These are phyloP conservation scores for Lablab purpureus DNA, from an alignment of 306 rosid species.

Conservation along the genomic window DNA sequence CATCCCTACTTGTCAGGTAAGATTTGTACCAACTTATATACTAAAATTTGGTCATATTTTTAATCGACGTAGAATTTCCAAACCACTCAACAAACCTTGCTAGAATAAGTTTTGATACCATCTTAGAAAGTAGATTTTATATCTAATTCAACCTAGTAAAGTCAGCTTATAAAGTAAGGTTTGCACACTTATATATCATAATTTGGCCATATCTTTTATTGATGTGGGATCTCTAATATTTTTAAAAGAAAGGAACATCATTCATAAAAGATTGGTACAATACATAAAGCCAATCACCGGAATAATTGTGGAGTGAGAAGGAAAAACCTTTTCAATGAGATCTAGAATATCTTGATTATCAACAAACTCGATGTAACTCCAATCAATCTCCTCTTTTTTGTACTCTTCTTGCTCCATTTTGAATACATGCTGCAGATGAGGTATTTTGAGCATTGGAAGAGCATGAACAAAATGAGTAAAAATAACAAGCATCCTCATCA, in stretches of 20 bases:
- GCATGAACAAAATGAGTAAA: neutral
- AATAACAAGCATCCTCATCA: neutral
- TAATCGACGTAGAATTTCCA: too few relatives aligned
- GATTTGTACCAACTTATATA: too few relatives aligned
- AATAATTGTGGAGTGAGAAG: constrained; percentile 40
- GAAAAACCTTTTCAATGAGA: constrained; percentile 94
- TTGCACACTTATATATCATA: too few relatives aligned
- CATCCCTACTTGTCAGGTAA: too few relatives aligned
- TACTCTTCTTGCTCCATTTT: constrained; percentile 99
- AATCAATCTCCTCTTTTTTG: constrained; percentile 96
- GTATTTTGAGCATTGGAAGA: constrained; percentile 47
- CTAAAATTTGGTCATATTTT: too few relatives aligned
- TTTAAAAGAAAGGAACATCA: constrained; percentile 23
- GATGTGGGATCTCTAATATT: too few relatives aligned
- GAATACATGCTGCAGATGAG: constrained; percentile 88
- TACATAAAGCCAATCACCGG: constrained; percentile 37
- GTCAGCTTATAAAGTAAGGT: too few relatives aligned
- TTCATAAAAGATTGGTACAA: constrained; percentile 27
- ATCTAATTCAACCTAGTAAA: too few relatives aligned
- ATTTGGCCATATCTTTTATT: too few relatives aligned
- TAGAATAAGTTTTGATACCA: too few relatives aligned
- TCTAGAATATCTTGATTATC: constrained; percentile 96
- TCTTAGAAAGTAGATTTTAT: too few relatives aligned
- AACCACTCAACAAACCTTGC: too few relatives aligned
- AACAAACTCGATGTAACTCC: constrained; percentile 99